These are phyloP conservation scores for Viridothelium virens DNA, from an alignment of 495 filamentous ascomycete genomes.

Conservation along the genomic window DNA sequence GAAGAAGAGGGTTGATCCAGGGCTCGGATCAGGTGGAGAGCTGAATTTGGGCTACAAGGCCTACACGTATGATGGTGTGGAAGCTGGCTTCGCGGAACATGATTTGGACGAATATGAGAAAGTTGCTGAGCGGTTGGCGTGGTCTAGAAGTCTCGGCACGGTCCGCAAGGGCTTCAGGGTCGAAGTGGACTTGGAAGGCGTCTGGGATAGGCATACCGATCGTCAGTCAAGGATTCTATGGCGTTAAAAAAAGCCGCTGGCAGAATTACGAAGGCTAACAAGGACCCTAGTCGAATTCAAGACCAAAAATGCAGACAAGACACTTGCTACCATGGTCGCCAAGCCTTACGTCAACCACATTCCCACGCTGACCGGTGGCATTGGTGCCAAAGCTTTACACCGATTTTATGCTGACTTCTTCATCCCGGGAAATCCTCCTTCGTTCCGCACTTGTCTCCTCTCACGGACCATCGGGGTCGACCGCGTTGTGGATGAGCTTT, in stretches of 20 bases:
- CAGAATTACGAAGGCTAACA: slow-evolving; percentile 26
- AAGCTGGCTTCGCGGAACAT: slow-evolving; percentile 45
- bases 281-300: slow-evolving; percentile 37
- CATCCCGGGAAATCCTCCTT: slow-evolving; percentile 59
- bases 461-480: slow-evolving; percentile 59
- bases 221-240: slow-evolving; percentile 32
- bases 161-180: slow-evolving; percentile 49
- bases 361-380: slow-evolving; percentile 60
- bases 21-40: slow-evolving; percentile 46
- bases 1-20: slow-evolving; percentile 44
- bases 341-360: slow-evolving; percentile 48
- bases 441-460: slow-evolving; percentile 60
- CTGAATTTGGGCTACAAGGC: slow-evolving; percentile 41
- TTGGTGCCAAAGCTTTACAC: slow-evolving; percentile 58
- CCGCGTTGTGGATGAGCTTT: slow-evolving; percentile 54
- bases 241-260: not conserved
- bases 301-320: slow-evolving; percentile 25
- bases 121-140: slow-evolving; percentile 42
- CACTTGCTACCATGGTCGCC: slow-evolving; percentile 30
- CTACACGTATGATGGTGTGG: slow-evolving; percentile 33
- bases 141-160: slow-evolving; percentile 41
- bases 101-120: slow-evolving; percentile 46
- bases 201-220: slow-evolving; percentile 54
- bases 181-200: slow-evolving; percentile 51
- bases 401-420: slow-evolving; percentile 71